Percentiles rank a stretch among this genome's conserved stretches.
Evolutionary conservation across 208 protist genomes (phyloP).

Genomic region (Acanthamoeba rhysodes): DNA sequence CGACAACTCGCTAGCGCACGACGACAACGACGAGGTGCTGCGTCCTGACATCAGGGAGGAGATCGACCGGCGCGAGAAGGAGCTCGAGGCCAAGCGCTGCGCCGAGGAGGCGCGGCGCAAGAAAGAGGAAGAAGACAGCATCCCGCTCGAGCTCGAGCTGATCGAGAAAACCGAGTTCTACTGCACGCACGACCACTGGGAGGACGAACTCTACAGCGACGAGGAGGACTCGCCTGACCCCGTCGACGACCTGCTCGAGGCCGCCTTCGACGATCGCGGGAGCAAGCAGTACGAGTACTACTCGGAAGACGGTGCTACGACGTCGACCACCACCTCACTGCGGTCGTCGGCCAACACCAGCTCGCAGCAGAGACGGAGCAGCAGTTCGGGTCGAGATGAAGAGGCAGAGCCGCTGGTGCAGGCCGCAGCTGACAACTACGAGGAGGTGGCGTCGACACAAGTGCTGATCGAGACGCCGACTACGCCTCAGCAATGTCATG

Average conservation of each 20-base stretch:
- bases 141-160: conserved; percentile 12
- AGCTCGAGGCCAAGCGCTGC: conserved; percentile 14
- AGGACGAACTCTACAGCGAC: conserved; percentile 62
- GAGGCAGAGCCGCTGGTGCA: background rate
- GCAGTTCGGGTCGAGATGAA: background rate
- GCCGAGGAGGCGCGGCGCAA: conserved; percentile 14
- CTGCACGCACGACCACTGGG: conserved; percentile 17
- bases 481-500: too few relatives aligned
- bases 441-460: background rate
- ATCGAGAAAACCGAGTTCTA: conserved; percentile 35
- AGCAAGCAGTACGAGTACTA: conserved; percentile 3
- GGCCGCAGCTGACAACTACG: background rate
- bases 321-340: background rate
- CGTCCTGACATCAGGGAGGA: background rate
- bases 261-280: background rate
- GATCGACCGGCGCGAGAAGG: conserved; percentile 40
- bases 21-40: background rate
- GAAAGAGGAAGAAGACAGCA: conserved; percentile 12
- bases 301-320: background rate
- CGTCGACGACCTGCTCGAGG: background rate
- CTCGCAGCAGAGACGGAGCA: background rate
- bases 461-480: background rate
- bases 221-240: conserved; percentile 17
- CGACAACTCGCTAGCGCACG: conserved; percentile 19
- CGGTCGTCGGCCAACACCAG: background rate